Evolutionary conservation across 257 asterid species (phyloP).

Genomic region (Solanum sejunctum): DNA sequence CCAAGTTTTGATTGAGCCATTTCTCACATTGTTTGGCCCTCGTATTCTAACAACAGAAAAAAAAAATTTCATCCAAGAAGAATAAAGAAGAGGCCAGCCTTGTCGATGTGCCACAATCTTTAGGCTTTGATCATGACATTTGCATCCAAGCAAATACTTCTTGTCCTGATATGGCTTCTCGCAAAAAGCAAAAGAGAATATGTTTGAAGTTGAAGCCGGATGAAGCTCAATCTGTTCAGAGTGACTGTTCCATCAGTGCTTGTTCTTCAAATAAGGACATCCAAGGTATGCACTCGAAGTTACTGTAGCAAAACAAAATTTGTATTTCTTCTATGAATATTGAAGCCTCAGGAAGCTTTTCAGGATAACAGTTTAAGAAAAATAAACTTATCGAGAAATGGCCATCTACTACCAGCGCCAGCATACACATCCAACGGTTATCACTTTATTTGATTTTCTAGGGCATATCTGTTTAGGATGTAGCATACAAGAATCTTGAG

Average conservation of each 20-base stretch:
- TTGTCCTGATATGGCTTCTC: constrained; percentile 9
- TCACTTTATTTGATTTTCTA: neutral
- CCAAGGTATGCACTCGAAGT: constrained; percentile 41
- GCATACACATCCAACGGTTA: neutral
- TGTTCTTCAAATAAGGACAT: constrained; percentile 10
- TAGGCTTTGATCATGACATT: neutral
- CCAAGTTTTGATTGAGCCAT: neutral
- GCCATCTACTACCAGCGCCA: neutral
- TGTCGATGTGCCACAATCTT: constrained; percentile 4
- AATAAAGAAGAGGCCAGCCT: constrained; percentile 18
- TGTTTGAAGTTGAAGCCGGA: neutral
- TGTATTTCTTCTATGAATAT: neutral
- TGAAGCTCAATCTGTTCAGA: neutral
- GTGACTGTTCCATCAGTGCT: constrained; percentile 5
- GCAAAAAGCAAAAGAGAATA: constrained; percentile 24
- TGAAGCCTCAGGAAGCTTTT: neutral
- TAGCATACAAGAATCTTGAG: neutral
- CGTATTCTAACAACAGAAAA: constrained; percentile 27
- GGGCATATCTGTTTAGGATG: neutral
- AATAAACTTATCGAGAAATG: neutral
- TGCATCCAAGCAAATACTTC: constrained; percentile 4
- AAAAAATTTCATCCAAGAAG: constrained; percentile 53
- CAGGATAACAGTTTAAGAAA: neutral
- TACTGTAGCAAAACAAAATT: neutral
- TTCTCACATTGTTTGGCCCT: neutral